phyloP scores from a whole-genome alignment of 1,139 yeast species.

The Debaryomyces coudertii region DNA sequence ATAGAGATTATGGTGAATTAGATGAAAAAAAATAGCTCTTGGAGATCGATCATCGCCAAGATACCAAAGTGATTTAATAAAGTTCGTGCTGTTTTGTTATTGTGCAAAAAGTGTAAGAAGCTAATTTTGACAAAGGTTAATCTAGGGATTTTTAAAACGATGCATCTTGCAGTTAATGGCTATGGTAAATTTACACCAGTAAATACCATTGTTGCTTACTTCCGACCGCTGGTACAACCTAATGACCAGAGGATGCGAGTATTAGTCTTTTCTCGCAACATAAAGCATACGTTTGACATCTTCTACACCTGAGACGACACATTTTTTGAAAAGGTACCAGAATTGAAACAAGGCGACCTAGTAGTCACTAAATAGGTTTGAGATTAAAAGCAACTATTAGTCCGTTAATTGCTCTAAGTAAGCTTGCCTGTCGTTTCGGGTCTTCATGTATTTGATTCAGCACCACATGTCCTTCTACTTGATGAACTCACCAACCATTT shows the following conservation, averaged over 20 bases:
- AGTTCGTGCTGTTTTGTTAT: not conserved
- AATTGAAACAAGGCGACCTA: not conserved
- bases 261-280: slow-evolving; percentile 4
- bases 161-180: slow-evolving; percentile 2
- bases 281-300: not conserved
- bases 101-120: not conserved
- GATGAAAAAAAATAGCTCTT: not conserved
- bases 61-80: slow-evolving; percentile 7
- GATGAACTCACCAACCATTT: slow-evolving; percentile 8
- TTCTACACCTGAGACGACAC: slow-evolving; percentile 4
- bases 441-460: not conserved
- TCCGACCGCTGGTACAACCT: not conserved
- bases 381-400: too few species aligned
- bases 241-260: slow-evolving; percentile 6
- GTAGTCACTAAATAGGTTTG: too few species aligned
- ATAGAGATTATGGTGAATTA: slow-evolving; percentile 4
- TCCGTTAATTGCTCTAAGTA: slow-evolving; percentile 1
- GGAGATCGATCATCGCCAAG: slow-evolving; percentile 1
- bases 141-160: not conserved
- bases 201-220: not conserved
- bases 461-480: slow-evolving; percentile 1
- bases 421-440: slow-evolving; percentile 1
- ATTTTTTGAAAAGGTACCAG: not conserved
- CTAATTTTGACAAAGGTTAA: not conserved
- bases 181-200: slow-evolving; percentile 1